Conservation (phyloP, 2,329 filamentous ascomycete species). For the Penicillium sp. region DNA sequence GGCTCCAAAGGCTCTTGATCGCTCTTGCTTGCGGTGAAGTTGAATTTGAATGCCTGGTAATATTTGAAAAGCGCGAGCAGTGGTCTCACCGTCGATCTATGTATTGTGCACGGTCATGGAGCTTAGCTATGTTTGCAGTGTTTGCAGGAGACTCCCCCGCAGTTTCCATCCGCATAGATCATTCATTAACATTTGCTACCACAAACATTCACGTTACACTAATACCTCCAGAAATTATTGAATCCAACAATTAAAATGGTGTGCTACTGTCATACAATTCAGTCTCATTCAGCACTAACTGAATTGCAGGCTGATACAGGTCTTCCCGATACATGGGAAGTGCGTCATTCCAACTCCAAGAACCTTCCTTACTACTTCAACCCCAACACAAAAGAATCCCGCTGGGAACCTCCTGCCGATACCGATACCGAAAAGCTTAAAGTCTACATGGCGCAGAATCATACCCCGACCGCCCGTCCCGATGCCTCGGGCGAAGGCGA, state of each 20-base stretch:
- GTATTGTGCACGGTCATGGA: neutral
- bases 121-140: slow-evolving; percentile 14
- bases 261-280: neutral
- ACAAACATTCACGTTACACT: neutral
- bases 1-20: no score
- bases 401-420: slow-evolving; percentile 88
- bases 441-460: slow-evolving; percentile 86
- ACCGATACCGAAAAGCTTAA: slow-evolving; percentile 93
- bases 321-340: slow-evolving; percentile 86
- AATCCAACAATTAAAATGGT: slow-evolving; percentile 11
- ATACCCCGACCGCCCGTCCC: slow-evolving; percentile 54
- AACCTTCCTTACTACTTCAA: slow-evolving; percentile 99
- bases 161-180: slow-evolving; percentile 20
- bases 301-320: slow-evolving; percentile 67
- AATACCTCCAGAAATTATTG: neutral
- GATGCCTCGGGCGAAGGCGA: slow-evolving; percentile 50
- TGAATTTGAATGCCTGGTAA: neutral
- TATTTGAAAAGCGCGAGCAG: neutral
- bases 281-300: neutral
- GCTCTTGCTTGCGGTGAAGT: no score
- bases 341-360: slow-evolving; percentile 97
- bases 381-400: slow-evolving; percentile 76
- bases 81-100: neutral
- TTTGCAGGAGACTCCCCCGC: slow-evolving; percentile 30
- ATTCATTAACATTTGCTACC: neutral